phyloP scores from a whole-genome alignment of 1,284 basidiomycete genomes.

The Ustilago loliicola region DNA sequence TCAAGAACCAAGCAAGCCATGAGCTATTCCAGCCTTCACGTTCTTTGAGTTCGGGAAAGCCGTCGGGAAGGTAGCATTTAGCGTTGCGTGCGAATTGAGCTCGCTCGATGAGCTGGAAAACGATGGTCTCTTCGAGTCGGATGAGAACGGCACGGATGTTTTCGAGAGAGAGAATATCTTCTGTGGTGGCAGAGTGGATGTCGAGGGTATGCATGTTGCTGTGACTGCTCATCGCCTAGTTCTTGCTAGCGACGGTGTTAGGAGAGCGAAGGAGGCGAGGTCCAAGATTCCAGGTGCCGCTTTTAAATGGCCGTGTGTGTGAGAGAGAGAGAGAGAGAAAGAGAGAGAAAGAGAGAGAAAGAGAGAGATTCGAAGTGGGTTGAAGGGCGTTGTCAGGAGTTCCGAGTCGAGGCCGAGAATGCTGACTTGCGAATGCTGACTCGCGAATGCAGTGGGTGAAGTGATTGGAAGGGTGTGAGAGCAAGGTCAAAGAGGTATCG shows the following conservation, averaged over 20 bases:
- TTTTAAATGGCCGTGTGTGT: neutral
- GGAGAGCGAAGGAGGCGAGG: neutral
- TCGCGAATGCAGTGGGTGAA: too few species aligned
- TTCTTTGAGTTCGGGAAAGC: constrained; percentile 78
- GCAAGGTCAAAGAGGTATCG: constrained; percentile 1
- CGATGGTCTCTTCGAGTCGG: constrained; percentile 97
- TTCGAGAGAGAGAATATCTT: constrained; percentile 80
- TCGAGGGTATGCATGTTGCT: constrained; percentile 60
- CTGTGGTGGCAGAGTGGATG: constrained; percentile 52
- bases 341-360: neutral
- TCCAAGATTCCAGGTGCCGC: neutral
- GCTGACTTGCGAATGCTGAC: neutral
- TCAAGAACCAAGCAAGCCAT: constrained; percentile 97
- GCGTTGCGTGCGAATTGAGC: constrained; percentile 96
- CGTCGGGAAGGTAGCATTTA: constrained; percentile 85
- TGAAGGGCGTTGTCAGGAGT: neutral
- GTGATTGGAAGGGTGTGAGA: neutral
- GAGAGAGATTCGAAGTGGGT: neutral
- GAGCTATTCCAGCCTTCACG: constrained; percentile 82
- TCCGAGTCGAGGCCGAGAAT: neutral
- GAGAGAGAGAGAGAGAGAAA: too few species aligned
- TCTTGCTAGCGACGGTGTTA: neutral
- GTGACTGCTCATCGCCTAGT: constrained; percentile 44
- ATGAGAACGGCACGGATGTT: constrained; percentile 87
- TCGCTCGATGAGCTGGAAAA: constrained; percentile 91